Evolutionary conservation across 768 basidiomycete genomes (phyloP), one percentile per base, ranked within the genome.

Genomic region (Phylloporus sp.): DNA sequence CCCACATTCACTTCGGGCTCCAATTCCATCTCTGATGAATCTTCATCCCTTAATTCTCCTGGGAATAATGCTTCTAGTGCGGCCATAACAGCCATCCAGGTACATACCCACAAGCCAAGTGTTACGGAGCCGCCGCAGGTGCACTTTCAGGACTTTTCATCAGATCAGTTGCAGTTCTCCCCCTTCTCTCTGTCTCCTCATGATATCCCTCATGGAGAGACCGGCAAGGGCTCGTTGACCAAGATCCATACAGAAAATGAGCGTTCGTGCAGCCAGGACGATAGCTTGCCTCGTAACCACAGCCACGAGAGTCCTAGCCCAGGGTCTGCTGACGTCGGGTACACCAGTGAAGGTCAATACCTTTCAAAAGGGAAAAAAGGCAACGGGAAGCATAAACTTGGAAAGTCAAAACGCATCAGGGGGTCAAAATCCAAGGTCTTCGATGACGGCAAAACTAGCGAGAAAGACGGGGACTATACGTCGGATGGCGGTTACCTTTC

Each of bases 11-110:
- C 73, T 5, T 73, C 67, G 29, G 66, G 67, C 32, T 75, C 76
- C 26, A 73, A 72, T 28, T 70, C 73, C 22, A 66, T 70, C 4
- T 76, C 76, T 9, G 76, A 77, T 50, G 74, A 73, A 53, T 75
- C 73, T 15, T 71, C 64, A 13, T 66, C 67, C 24, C 66, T 69
- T 40, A 62, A 60, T 56, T 60, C 61, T 16, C 58, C 66, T 16
- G 54, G 24, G 27, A 66, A 59, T 49, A 44, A 32, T 49, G 54
- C 45, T 38, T 51, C 50, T 47, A 59, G 28, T 47, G 55, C 57
- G 53, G 54, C 59, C 28, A 15, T 54, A 23, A 40, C 54, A 8
- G 41, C 47, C 11, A 46, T 59, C 31, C 63, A 62, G 45, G 56
- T 56, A 44, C 68, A 68, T 50, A 44, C 27, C 18, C 61, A 62